A percentile compares a stretch with the other conserved stretches of the same genome.
These are phyloP conservation scores for Mortierella sp. DNA, from an alignment of 371 early-diverging fungal genomes.

Conservation along the genomic window DNA sequence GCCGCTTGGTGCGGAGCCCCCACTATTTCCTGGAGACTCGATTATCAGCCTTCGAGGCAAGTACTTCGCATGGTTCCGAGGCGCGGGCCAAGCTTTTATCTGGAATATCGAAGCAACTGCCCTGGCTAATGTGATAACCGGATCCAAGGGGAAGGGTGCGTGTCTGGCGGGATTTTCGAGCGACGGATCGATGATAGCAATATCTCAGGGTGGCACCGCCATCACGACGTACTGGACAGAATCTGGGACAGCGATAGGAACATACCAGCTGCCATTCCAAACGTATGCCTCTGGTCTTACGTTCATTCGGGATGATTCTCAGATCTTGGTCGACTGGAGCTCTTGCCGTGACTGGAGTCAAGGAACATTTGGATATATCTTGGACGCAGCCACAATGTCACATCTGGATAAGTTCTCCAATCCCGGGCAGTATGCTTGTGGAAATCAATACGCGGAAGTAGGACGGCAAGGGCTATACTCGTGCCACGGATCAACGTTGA, in stretches of 20 bases:
- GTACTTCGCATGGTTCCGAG: conserved; percentile 12
- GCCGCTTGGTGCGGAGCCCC: conserved; percentile 1
- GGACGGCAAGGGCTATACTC: conserved; percentile 13
- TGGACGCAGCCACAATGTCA: conserved; percentile 13
- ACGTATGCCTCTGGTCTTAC: conserved; percentile 3
- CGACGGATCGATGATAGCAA: conserved; percentile 14
- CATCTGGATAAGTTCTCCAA: conserved; percentile 10
- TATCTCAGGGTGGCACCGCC: conserved; percentile 7
- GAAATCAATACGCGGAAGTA: neutral
- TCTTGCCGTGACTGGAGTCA: conserved; percentile 1
- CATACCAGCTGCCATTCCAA: conserved; percentile 1
- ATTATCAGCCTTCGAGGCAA: conserved; percentile 9
- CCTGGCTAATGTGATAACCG: conserved; percentile 7
- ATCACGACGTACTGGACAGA: conserved; percentile 26
- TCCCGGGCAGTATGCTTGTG: conserved; percentile 11
- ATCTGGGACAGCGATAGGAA: conserved; percentile 18
- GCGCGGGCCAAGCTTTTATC: conserved; percentile 4
- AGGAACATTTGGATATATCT: conserved; percentile 13
- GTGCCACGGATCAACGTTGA: conserved; percentile 14
- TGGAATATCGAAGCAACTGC: conserved; percentile 16
- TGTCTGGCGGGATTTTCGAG: conserved; percentile 9
- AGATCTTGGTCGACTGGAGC: conserved; percentile 17
- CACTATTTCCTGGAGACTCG: conserved; percentile 2
- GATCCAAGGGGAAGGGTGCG: neutral
- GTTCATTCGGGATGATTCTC: conserved; percentile 18